phyloP scores from a whole-genome alignment of 2,329 filamentous ascomycete genomes.

The Penicillium sp. region DNA sequence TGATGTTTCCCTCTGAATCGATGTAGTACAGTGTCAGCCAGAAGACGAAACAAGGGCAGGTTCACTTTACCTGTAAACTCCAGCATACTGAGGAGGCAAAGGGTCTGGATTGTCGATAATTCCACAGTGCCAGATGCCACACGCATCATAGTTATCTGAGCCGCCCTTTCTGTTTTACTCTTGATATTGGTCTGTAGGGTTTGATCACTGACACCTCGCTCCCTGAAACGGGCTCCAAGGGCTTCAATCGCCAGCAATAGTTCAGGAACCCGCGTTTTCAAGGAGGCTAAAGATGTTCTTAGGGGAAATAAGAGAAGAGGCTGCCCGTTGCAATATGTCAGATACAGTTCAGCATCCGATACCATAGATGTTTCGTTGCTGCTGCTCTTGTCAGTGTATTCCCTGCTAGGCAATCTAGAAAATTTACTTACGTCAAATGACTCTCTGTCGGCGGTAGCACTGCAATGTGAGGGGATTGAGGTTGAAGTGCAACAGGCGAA shows the following conservation, averaged over 20 bases:
- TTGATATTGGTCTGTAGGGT: conserved; percentile 13
- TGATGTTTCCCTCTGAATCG: conserved; percentile 16
- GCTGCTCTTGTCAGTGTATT: background rate
- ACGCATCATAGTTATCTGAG: conserved; percentile 27
- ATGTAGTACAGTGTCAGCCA: background rate
- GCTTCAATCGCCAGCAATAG: conserved; percentile 31
- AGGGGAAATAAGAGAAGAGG: conserved; percentile 32
- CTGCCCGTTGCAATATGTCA: conserved; percentile 34
- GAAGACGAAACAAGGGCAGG: background rate
- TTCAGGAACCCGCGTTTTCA: conserved; percentile 24
- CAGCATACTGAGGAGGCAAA: conserved; percentile 32
- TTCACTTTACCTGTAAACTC: conserved; percentile 30
- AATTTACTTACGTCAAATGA: background rate
- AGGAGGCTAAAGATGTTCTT: conserved; percentile 13
- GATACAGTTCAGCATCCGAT: conserved; percentile 25
- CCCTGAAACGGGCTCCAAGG: conserved; percentile 27
- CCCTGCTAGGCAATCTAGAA: fast-evolving
- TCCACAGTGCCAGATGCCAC: conserved; percentile 30
- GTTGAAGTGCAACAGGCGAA: background rate
- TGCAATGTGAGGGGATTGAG: background rate
- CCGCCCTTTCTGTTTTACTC: conserved; percentile 19
- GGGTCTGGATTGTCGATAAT: conserved; percentile 33
- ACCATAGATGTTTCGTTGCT: background rate
- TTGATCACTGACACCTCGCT: conserved; percentile 10
- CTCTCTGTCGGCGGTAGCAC: background rate